Conservation (phyloP, 2,329 filamentous ascomycete genomes). For the Lojkania enalia region DNA sequence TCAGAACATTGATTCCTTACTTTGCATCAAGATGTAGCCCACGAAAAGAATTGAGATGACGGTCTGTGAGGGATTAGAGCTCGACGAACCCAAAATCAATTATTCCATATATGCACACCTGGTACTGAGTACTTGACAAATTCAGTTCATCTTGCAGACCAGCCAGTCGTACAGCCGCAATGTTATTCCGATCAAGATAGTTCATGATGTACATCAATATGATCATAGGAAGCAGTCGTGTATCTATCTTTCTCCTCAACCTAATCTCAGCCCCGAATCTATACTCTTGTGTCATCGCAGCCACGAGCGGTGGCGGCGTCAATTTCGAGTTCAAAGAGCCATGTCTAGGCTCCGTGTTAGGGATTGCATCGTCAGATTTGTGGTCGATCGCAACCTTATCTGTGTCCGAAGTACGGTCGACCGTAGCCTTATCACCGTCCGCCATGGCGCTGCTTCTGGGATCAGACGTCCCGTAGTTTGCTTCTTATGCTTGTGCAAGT, state of each 20-base stretch:
- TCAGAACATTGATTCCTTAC: constrained; percentile 19
- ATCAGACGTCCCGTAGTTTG: constrained; percentile 18
- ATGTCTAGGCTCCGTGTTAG: constrained; percentile 19
- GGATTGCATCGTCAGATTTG: constrained; percentile 28
- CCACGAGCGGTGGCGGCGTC: constrained; percentile 39
- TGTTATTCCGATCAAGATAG: constrained; percentile 71
- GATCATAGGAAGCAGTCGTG: constrained; percentile 68
- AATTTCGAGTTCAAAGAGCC: constrained; percentile 25
- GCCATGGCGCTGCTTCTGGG: constrained; percentile 20
- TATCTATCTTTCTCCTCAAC: constrained; percentile 71
- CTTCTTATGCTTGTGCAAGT: constrained; percentile 9
- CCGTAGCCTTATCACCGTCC: constrained; percentile 23
- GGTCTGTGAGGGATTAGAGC: constrained; percentile 24
- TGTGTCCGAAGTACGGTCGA: constrained; percentile 23
- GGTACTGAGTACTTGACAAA: constrained; percentile 62
- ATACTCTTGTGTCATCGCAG: constrained; percentile 55
- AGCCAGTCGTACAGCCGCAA: constrained; percentile 64
- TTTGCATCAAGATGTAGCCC: constrained; percentile 55
- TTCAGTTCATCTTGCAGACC: constrained; percentile 65
- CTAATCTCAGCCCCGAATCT: constrained; percentile 58
- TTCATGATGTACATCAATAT: constrained; percentile 78
- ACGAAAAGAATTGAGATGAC: constrained; percentile 61
- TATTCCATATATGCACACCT: constrained; percentile 54
- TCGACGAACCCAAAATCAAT: constrained; percentile 40
- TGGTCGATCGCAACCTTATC: constrained; percentile 29